phyloP scores from a whole-genome alignment of 2,329 filamentous ascomycete genomes.

The Grosmannia clavigera region DNA sequence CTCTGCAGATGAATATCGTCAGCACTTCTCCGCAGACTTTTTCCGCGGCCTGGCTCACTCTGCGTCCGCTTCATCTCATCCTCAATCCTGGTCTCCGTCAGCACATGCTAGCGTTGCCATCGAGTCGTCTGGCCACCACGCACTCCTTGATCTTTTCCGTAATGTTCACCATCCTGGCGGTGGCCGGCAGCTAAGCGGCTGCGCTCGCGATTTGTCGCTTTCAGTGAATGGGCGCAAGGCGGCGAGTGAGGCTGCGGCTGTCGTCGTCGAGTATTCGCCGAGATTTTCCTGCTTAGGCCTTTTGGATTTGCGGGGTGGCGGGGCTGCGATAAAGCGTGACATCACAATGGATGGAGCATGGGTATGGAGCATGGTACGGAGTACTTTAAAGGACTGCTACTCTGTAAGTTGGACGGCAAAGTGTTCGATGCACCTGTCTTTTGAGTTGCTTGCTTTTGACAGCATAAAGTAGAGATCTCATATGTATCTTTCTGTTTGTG shows the following conservation, averaged over 20 bases:
- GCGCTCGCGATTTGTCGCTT: not conserved
- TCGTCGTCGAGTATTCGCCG: not conserved
- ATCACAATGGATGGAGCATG: not conserved
- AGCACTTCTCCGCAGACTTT: not conserved
- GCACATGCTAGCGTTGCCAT: not conserved
- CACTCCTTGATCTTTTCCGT: constrained; percentile 99
- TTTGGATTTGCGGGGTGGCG: not conserved
- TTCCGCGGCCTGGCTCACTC: constrained; percentile 42
- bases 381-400: too few relatives aligned
- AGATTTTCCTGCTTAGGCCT: not conserved
- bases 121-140: constrained; percentile 18
- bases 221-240: not conserved
- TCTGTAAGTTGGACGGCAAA: too few relatives aligned
- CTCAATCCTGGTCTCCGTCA: constrained; percentile 61
- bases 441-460: too few relatives aligned
- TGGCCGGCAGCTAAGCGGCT: constrained; percentile 8
- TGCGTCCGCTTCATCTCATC: constrained; percentile 99
- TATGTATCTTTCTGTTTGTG: too few relatives aligned
- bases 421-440: too few relatives aligned
- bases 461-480: too few relatives aligned
- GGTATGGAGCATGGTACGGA: not conserved
- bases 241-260: not conserved
- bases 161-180: constrained; percentile 83
- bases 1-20: constrained; percentile 40
- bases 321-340: not conserved